phyloP scores from a whole-genome alignment of 164 flowering plant genomes.

The Hamamelis virginiana region DNA sequence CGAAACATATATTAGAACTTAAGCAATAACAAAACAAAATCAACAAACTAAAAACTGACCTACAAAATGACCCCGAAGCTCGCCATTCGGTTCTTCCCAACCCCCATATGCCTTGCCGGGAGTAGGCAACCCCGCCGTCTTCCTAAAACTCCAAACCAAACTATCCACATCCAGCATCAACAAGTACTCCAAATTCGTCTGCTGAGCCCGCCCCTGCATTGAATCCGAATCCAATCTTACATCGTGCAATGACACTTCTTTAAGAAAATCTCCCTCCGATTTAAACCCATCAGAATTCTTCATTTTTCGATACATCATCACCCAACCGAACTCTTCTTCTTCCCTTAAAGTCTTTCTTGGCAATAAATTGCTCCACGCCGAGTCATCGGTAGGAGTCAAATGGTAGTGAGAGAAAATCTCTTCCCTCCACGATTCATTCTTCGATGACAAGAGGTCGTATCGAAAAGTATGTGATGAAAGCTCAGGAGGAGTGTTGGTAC shows the following conservation, averaged over 20 bases:
- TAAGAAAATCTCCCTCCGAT: conserved; percentile 40
- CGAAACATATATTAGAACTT: too few relatives aligned
- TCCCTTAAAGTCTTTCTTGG: conserved; percentile 61
- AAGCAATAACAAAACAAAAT: background rate
- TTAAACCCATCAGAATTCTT: conserved; percentile 32
- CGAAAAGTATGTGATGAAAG: conserved; percentile 64
- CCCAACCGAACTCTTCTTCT: conserved; percentile 55
- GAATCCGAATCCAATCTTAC: conserved; percentile 67
- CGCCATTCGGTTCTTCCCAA: conserved; percentile 64
- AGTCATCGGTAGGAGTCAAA: conserved; percentile 72
- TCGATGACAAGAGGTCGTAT: conserved; percentile 47
- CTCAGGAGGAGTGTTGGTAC: conserved; percentile 61
- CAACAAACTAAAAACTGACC: conserved; percentile 43
- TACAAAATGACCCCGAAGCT: conserved; percentile 97
- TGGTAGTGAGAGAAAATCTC: conserved; percentile 64
- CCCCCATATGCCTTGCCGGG: conserved; percentile 73
- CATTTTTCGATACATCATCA: conserved; percentile 52
- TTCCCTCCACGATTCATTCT: conserved; percentile 59
- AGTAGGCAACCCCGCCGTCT: conserved; percentile 70
- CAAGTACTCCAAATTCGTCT: conserved; percentile 88
- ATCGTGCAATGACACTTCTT: conserved; percentile 69
- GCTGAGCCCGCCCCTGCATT: conserved; percentile 64
- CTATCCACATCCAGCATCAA: conserved; percentile 78
- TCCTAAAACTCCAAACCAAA: conserved; percentile 85
- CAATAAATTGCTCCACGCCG: conserved; percentile 61